Base-by-base conservation (phyloP, 169 alveolate species). In the Plasmodium blacklocki region DNA sequence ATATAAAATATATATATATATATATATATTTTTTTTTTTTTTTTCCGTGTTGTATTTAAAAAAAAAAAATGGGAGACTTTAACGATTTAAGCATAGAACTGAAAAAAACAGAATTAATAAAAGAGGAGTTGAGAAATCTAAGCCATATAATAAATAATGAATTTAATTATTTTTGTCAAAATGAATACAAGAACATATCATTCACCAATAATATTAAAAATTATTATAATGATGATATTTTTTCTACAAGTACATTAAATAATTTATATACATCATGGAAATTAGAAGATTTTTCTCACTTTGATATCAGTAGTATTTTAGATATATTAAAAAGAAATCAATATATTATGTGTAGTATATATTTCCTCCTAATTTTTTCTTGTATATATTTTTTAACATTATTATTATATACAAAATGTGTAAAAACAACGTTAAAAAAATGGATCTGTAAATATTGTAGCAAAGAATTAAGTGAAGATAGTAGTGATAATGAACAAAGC, bases 261-360 rank as follows among this genome's bases (percentile, higher is more conserved):
- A 15, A 4, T 54, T 11, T 75, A 21, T 63, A 62, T 54, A 8
- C 88, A 7, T 75, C 88, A n/a, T 75, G 88, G 88, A 75, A 71
- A 56, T 63, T 75, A 74, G 88, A 75, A 23, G 88, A 75, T 21
- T 64, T 75, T 11, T 9, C 74, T 3, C 45, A 68, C 5, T 18
- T 75, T 50, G 18, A 75, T 23, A 3, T 47, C 0, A 58, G 6
- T 18, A 63, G 64, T 18, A 39, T 63, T 3, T 19, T 75, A 7
- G 26, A 39, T 6, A 75, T 75, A 29, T 15, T 75, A 8, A 64
- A 39, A 49, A 75, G 88, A 49, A 75, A 75, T 12, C 88, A 49
- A 32, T 75, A 62, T 67, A 54, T 75, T 18, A 47, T 75, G 54
- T 15, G 19, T 15, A 63, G 74, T 63, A 18, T 75, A 1, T 75